Percentiles rank a stretch among this genome's conserved stretches.
These are phyloP conservation scores for Coriolopsis trogii DNA, from an alignment of 1,284 basidiomycete species.

Conservation along the genomic window DNA sequence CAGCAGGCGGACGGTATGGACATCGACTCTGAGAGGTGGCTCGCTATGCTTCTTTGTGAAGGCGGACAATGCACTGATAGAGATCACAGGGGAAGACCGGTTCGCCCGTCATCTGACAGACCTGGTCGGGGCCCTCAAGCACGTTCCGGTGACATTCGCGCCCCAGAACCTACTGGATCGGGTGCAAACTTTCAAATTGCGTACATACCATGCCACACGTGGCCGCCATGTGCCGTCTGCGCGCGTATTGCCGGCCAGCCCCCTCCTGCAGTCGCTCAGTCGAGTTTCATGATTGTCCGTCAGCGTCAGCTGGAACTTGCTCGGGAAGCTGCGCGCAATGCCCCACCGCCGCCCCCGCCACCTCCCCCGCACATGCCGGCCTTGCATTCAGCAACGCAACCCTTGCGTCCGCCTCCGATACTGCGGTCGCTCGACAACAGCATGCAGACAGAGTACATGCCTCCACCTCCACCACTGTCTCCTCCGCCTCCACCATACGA, in stretches of 20 bases:
- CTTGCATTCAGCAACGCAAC: neutral
- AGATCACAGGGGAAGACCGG: no score
- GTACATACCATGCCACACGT: slow-evolving; percentile 14
- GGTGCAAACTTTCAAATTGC: neutral
- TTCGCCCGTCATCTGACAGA: neutral
- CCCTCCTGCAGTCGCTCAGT: neutral
- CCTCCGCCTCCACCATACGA: slow-evolving; percentile 1
- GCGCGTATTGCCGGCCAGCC: slow-evolving; percentile 6
- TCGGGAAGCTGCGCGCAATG: neutral
- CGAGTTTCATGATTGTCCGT: slow-evolving; percentile 2
- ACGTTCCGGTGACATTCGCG: neutral
- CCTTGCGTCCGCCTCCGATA: neutral
- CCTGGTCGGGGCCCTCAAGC: neutral
- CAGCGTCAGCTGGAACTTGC: neutral
- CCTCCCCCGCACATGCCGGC: no score
- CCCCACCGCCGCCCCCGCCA: neutral
- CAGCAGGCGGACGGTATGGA: slow-evolving; percentile 5
- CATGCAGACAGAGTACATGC: neutral
- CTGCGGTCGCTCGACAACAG: no score
- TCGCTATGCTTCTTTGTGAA: neutral
- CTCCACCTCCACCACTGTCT: neutral
- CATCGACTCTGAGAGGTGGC: slow-evolving; percentile 2
- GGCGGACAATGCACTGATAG: no score
- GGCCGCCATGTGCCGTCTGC: slow-evolving; percentile 14
- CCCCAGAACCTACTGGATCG: neutral